These are phyloP conservation scores for Quercus dentata DNA, from an alignment of 306 rosid species.

Conservation along the genomic window DNA sequence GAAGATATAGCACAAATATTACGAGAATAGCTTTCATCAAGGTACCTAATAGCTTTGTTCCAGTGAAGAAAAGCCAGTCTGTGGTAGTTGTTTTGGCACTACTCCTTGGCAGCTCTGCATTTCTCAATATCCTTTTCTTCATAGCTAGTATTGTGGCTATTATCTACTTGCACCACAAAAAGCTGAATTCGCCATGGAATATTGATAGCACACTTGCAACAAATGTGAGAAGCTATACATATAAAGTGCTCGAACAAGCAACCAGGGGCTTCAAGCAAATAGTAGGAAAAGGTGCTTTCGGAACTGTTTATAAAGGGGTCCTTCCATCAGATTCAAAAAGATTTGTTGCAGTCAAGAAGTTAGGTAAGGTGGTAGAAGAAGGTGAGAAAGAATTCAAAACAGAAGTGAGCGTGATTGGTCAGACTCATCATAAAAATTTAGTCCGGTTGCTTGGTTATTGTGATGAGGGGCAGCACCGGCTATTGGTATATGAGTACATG, in stretches of 20 bases:
- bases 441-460: constrained; percentile 24
- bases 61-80: neutral
- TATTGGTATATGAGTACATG: constrained; percentile 8
- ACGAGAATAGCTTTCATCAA: neutral
- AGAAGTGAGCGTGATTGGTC: constrained; percentile 28
- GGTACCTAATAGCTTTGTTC: neutral
- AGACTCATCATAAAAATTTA: constrained; percentile 30
- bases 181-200: neutral
- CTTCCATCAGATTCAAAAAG: constrained; percentile 1
- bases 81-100: constrained; percentile 6
- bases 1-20: neutral
- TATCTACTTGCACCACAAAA: neutral
- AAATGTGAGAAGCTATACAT: neutral
- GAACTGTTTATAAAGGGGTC: constrained; percentile 31
- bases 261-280: constrained; percentile 26
- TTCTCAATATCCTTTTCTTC: constrained; percentile 19
- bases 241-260: constrained; percentile 16
- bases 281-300: constrained; percentile 26
- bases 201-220: neutral
- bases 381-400: constrained; percentile 40
- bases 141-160: neutral
- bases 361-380: constrained; percentile 31
- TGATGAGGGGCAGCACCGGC: constrained; percentile 5
- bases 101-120: constrained; percentile 29
- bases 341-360: constrained; percentile 33